Evolutionary conservation across 441 rosid species (phyloP).

Genomic region (Arabidopsis lyrata): DNA sequence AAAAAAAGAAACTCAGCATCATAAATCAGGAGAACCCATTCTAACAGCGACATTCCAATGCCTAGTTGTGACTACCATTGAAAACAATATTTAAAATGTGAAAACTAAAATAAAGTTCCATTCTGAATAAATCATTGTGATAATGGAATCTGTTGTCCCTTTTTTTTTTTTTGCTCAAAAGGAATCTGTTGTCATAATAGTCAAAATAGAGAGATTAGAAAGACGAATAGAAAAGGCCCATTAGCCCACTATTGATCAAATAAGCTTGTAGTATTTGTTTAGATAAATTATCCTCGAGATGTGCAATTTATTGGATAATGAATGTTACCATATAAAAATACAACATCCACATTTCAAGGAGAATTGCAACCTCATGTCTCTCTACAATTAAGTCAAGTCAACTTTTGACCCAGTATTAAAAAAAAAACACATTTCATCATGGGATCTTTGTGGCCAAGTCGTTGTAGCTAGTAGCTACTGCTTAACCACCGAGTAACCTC

Average conservation of each 20-base stretch:
- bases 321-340: slow-evolving; percentile 31
- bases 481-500: slow-evolving; percentile 76
- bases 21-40: no score
- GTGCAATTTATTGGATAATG: slow-evolving; percentile 22
- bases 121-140: slow-evolving; percentile 45
- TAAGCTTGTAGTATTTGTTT: slow-evolving; percentile 7
- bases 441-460: slow-evolving; percentile 38
- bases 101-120: slow-evolving; percentile 24
- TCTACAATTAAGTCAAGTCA: slow-evolving; percentile 17
- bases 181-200: no score
- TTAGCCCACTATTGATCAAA: background rate
- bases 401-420: slow-evolving; percentile 37
- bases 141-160: slow-evolving; percentile 54
- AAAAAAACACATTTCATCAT: slow-evolving; percentile 15
- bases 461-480: slow-evolving; percentile 36
- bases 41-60: no score
- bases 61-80: no score
- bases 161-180: no score
- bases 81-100: slow-evolving; percentile 19
- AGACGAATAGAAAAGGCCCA: slow-evolving; percentile 2
- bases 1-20: no score
- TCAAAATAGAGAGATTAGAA: background rate
- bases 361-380: slow-evolving; percentile 29
- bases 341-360: slow-evolving; percentile 42
- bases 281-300: slow-evolving; percentile 36